Percentiles rank a stretch among this genome's conserved stretches.
Conservation (phyloP, 192 early-diverging fungal genomes). For the Podila verticillata region DNA sequence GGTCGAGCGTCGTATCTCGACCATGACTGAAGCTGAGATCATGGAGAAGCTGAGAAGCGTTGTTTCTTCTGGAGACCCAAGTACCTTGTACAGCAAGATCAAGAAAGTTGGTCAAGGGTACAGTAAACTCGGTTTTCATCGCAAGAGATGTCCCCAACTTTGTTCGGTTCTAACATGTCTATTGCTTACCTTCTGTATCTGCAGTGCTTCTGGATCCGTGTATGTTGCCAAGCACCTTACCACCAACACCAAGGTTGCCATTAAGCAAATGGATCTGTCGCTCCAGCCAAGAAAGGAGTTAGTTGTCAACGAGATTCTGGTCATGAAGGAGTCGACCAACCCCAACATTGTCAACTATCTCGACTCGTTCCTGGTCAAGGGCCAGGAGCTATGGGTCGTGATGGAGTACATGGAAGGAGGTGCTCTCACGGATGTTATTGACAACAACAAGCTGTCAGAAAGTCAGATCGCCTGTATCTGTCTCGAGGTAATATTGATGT, state of each 20-base stretch:
- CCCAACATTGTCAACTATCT: constrained; percentile 98
- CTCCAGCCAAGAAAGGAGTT: constrained; percentile 91
- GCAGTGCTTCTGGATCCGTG: constrained; percentile 95
- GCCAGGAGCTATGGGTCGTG: constrained; percentile 94
- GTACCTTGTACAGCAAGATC: constrained; percentile 89
- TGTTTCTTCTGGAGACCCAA: constrained; percentile 93
- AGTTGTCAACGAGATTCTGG: constrained; percentile 92
- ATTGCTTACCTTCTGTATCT: background rate
- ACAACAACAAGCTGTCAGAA: constrained; percentile 92
- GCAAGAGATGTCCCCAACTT: background rate
- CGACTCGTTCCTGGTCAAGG: constrained; percentile 90
- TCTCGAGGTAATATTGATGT: constrained; percentile 71
- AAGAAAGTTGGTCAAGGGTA: constrained; percentile 98
- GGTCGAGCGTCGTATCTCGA: constrained; percentile 83
- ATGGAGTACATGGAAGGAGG: constrained; percentile 99
- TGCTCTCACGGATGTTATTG: constrained; percentile 96
- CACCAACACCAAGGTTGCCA: constrained; percentile 85
- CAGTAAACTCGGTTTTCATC: background rate
- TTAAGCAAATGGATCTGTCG: constrained; percentile 94
- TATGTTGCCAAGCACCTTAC: constrained; percentile 87
- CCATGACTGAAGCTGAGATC: constrained; percentile 92
- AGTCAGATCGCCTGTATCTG: constrained; percentile 95
- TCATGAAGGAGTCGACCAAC: constrained; percentile 94
- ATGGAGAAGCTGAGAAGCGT: constrained; percentile 94
- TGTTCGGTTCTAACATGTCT: background rate